phyloP scores from a whole-genome alignment of 2,329 filamentous ascomycete genomes.

The Paracoccidioides lutzii region DNA sequence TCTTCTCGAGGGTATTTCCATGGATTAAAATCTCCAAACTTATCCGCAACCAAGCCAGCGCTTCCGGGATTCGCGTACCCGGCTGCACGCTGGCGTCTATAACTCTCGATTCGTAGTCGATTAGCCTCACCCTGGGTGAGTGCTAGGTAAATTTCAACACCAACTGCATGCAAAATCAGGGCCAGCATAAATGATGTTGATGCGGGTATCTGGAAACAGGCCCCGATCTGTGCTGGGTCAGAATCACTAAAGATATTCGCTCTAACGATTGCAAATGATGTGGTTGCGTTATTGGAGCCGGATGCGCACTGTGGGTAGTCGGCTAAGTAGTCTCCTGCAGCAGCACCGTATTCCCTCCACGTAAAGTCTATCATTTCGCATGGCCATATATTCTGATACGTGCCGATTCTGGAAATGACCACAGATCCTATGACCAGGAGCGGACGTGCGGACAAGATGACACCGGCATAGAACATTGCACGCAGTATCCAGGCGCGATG shows the following conservation, averaged over 20 bases:
- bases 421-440: constrained; percentile 29
- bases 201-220: constrained; percentile 37
- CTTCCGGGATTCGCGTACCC: constrained; percentile 38
- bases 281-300: neutral
- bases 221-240: constrained; percentile 23
- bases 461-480: constrained; percentile 33
- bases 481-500: constrained; percentile 52
- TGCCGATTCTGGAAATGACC: constrained; percentile 24
- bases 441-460: constrained; percentile 17
- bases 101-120: constrained; percentile 41
- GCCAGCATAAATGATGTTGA: constrained; percentile 43
- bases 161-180: constrained; percentile 38
- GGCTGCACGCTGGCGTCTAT: constrained; percentile 42
- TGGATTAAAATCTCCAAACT: constrained; percentile 23
- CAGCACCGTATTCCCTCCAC: constrained; percentile 20
- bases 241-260: neutral
- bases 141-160: constrained; percentile 37
- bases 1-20: constrained; percentile 1
- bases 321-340: constrained; percentile 14
- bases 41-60: constrained; percentile 34
- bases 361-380: constrained; percentile 40
- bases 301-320: constrained; percentile 9
- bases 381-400: constrained; percentile 25
- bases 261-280: neutral
- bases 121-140: constrained; percentile 43